Conservation (phyloP, 2,329 filamentous ascomycete genomes). For the Aulographum hederae region DNA sequence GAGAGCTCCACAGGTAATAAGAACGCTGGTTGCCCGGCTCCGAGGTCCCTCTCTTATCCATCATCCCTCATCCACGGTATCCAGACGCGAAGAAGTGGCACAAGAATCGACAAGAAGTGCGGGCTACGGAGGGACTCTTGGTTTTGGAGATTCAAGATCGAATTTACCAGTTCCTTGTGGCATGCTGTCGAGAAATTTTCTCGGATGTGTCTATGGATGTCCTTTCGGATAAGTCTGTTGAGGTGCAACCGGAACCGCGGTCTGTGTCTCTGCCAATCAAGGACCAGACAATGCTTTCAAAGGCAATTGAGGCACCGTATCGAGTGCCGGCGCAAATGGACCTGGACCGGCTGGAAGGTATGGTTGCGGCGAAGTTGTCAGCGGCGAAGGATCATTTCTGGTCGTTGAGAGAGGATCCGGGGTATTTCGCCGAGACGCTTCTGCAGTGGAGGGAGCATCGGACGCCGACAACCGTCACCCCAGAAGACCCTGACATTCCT, state of each 20-base stretch:
- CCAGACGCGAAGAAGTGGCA: too few species aligned
- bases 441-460: constrained; percentile 28
- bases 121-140: constrained; percentile 30
- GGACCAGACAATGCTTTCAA: constrained; percentile 15
- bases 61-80: too few species aligned
- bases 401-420: constrained; percentile 38
- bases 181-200: constrained; percentile 28
- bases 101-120: too few species aligned
- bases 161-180: constrained; percentile 29
- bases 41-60: too few species aligned
- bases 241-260: constrained; percentile 13
- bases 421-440: constrained; percentile 31
- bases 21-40: too few species aligned
- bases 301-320: constrained; percentile 38
- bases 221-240: constrained; percentile 16
- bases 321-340: constrained; percentile 28
- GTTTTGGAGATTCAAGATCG: constrained; percentile 33
- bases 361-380: constrained; percentile 24
- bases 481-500: too few species aligned
- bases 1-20: too few species aligned
- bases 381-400: constrained; percentile 35
- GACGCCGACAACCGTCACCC: background rate
- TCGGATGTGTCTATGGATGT: constrained; percentile 26
- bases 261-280: constrained; percentile 21
- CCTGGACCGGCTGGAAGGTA: constrained; percentile 22